Evolutionary conservation across 1,139 yeast genomes (phyloP).

Genomic region (Zygosaccharomyces sapae): DNA sequence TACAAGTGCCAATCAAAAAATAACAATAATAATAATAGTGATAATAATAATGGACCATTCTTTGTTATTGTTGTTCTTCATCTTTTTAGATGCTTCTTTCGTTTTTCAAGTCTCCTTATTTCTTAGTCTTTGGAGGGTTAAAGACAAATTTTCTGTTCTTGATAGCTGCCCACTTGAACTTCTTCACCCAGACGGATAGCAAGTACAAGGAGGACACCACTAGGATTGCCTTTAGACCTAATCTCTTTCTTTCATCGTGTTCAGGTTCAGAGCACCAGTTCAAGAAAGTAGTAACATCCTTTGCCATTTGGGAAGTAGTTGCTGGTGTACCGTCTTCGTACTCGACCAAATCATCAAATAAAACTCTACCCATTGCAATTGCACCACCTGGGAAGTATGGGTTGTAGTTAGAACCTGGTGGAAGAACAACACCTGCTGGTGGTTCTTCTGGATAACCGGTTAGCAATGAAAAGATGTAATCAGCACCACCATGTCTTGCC

Average conservation of each 20-base stretch:
- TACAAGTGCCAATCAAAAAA: slow-evolving; percentile 1
- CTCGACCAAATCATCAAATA: slow-evolving; percentile 95
- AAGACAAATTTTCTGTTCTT: slow-evolving; percentile 92
- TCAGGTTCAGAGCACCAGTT: slow-evolving; percentile 99
- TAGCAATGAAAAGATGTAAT: slow-evolving; percentile 87
- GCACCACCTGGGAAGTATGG: slow-evolving; percentile 99
- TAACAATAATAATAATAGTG: background rate
- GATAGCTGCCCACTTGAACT: slow-evolving; percentile 96
- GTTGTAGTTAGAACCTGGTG: slow-evolving; percentile 94
- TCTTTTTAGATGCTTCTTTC: background rate
- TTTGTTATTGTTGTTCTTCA: background rate
- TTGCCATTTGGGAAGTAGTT: slow-evolving; percentile 98
- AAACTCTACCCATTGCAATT: slow-evolving; percentile 98
- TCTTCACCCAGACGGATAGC: slow-evolving; percentile 87
- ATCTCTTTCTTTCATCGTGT: slow-evolving; percentile 95
- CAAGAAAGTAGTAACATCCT: slow-evolving; percentile 91
- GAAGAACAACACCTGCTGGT: slow-evolving; percentile 93
- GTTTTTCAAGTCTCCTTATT: slow-evolving; percentile 8
- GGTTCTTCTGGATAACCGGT: slow-evolving; percentile 99
- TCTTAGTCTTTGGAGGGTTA: slow-evolving; percentile 68
- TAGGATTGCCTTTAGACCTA: slow-evolving; percentile 90
- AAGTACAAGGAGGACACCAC: slow-evolving; percentile 76
- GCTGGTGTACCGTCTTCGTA: slow-evolving; percentile 99
- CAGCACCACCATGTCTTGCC: slow-evolving; percentile 99
- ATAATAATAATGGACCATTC: background rate